A percentile compares a stretch with the other conserved stretches of the same genome.
phyloP scores from a whole-genome alignment of 345 rosid genomes.

The Syzygium aromaticum region DNA sequence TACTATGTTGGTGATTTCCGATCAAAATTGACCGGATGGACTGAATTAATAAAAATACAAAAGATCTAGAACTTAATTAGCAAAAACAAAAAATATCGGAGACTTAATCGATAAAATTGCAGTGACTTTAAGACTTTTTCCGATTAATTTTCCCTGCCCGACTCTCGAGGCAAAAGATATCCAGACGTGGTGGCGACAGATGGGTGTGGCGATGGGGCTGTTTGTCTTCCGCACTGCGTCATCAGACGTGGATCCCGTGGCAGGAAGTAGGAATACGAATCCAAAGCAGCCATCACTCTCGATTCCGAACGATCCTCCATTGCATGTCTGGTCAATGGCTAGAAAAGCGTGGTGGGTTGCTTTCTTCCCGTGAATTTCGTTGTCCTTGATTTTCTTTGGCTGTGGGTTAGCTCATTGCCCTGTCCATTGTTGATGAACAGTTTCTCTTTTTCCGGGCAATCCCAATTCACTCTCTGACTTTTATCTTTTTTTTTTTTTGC shows the following conservation, averaged over 20 bases:
- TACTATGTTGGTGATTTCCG: too few species aligned
- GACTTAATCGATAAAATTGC: too few species aligned
- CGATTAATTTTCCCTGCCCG: too few species aligned
- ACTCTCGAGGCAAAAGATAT: too few species aligned
- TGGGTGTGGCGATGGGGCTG: not conserved
- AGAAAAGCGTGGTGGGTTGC: not conserved
- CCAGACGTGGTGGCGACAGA: not conserved
- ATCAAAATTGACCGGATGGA: too few species aligned
- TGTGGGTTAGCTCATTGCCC: not conserved
- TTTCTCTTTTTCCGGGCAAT: not conserved
- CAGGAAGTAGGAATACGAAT: not conserved
- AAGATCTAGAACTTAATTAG: fast-evolving
- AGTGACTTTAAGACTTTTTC: too few species aligned
- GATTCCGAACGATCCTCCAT: not conserved
- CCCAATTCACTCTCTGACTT: too few species aligned
- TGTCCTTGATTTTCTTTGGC: not conserved
- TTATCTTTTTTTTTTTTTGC: fast-evolving
- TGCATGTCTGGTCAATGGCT: not conserved
- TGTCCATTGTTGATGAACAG: not conserved
- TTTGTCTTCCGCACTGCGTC: not conserved
- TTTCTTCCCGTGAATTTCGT: not conserved
- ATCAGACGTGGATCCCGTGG: not conserved
- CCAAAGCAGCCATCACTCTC: not conserved
- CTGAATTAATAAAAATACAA: too few species aligned
- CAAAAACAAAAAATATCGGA: too few species aligned